phyloP scores from a whole-genome alignment of 495 filamentous ascomycete species.

The Platismatia glauca region DNA sequence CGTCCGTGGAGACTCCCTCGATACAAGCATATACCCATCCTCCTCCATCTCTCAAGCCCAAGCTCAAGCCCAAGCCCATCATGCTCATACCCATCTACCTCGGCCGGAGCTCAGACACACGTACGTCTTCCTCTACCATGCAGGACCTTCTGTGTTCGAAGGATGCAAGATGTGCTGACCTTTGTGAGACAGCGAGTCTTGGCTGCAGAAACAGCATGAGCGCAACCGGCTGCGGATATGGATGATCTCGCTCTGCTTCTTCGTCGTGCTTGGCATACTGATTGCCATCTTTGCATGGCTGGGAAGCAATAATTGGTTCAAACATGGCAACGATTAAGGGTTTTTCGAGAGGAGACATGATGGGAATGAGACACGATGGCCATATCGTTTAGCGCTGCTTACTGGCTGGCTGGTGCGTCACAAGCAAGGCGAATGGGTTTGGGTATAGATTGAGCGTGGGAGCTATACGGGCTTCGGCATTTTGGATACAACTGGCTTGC shows the following conservation, averaged over 20 bases:
- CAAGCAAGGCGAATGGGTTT: constrained; percentile 1
- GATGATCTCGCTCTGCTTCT: constrained; percentile 33
- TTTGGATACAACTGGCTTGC: neutral
- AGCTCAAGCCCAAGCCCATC: constrained; percentile 1
- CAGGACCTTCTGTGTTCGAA: neutral
- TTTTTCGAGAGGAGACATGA: neutral
- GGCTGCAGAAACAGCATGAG: constrained; percentile 30
- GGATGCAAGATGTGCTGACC: constrained; percentile 5
- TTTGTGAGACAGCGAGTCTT: constrained; percentile 30
- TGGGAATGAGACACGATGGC: neutral
- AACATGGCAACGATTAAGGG: constrained; percentile 3
- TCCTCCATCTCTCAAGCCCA: constrained; percentile 12
- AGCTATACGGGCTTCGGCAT: neutral
- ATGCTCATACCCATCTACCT: neutral
- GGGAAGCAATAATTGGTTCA: constrained; percentile 19
- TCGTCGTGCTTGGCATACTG: constrained; percentile 30
- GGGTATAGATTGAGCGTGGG: neutral
- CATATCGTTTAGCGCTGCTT: constrained; percentile 2
- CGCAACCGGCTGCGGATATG: constrained; percentile 32
- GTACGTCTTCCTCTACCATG: neutral
- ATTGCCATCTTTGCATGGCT: constrained; percentile 26
- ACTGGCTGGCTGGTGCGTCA: neutral
- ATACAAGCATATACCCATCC: constrained; percentile 12
- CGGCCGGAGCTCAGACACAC: constrained; percentile 10
- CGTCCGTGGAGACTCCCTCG: constrained; percentile 14